Conservation (phyloP, 2,329 filamentous ascomycete genomes). For the Fusarium sp. region DNA sequence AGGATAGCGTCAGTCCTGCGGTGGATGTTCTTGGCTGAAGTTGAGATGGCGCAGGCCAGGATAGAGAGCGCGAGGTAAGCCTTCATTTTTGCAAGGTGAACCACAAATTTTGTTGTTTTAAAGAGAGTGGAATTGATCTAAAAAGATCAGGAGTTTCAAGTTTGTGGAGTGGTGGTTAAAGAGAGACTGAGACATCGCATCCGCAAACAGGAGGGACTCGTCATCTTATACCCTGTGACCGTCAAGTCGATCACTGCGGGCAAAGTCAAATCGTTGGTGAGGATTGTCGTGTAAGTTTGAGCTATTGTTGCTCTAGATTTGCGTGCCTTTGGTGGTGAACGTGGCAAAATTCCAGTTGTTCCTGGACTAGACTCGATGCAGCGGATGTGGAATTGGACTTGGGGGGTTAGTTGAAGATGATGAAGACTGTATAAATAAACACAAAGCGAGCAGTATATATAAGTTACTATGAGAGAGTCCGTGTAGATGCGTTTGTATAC, state of each 20-base stretch:
- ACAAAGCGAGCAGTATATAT: fast-evolving
- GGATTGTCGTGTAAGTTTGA: not conserved
- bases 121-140: slow-evolving; percentile 17
- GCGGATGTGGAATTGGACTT: not conserved
- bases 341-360: slow-evolving; percentile 31
- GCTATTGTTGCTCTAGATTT: slow-evolving; percentile 18
- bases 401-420: fast-evolving
- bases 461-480: fast-evolving
- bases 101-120: not conserved
- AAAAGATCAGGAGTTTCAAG: slow-evolving; percentile 11
- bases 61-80: slow-evolving; percentile 9
- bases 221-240: slow-evolving; percentile 9
- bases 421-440: too few species aligned
- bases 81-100: slow-evolving; percentile 17
- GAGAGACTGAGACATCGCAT: slow-evolving; percentile 12
- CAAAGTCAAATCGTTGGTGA: not conserved
- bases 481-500: fast-evolving
- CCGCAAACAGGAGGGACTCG: not conserved
- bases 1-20: slow-evolving; percentile 10
- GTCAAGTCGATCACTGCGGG: too few species aligned
- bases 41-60: slow-evolving; percentile 23
- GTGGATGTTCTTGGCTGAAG: slow-evolving; percentile 11
- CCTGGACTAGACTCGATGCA: slow-evolving; percentile 25
- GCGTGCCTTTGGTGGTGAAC: not conserved
- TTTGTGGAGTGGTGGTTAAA: slow-evolving; percentile 8